Evolutionary conservation across 164 flowering plant species (phyloP).

Genomic region (Dillenia turbinata): DNA sequence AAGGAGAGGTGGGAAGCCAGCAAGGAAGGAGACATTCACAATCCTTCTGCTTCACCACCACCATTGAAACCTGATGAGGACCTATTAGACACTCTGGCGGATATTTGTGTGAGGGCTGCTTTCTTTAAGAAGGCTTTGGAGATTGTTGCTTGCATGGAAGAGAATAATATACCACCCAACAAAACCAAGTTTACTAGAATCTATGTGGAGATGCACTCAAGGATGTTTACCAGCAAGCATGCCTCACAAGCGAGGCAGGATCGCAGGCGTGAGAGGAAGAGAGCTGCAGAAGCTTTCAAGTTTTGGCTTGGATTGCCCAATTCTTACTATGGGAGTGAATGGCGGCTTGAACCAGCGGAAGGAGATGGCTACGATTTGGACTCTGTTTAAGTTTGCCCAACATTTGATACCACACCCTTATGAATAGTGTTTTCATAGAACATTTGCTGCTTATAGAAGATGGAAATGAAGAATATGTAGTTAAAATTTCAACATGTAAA

Average conservation of each 20-base stretch:
- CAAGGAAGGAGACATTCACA: conserved; percentile 20
- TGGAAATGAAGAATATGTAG: too few relatives aligned
- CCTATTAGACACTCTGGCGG: conserved; percentile 78
- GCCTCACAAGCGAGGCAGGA: conserved; percentile 95
- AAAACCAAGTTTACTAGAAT: conserved; percentile 79
- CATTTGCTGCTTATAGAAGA: too few relatives aligned
- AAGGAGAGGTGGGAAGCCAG: conserved; percentile 54
- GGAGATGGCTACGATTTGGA: conserved; percentile 24
- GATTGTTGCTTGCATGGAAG: conserved; percentile 96
- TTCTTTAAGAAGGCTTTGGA: conserved; percentile 90
- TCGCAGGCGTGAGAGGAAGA: conserved; percentile 72
- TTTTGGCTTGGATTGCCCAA: conserved; percentile 97
- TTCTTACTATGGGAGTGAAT: conserved; percentile 86
- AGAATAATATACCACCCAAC: conserved; percentile 82
- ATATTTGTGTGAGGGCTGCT: conserved; percentile 90
- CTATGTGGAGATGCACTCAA: conserved; percentile 96
- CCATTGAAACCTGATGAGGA: conserved; percentile 84
- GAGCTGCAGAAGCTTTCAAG: conserved; percentile 96
- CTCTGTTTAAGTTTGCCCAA: conserved; percentile 2
- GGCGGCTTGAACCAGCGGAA: conserved; percentile 55
- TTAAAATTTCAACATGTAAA: too few relatives aligned
- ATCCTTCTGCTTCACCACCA: conserved; percentile 31
- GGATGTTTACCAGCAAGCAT: conserved; percentile 97
- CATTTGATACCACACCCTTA: too few relatives aligned
- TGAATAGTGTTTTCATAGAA: too few relatives aligned